Evolutionary conservation across 306 rosid species (phyloP), one percentile per base, ranked within the genome.

Genomic region (Trichosanthes truncata): DNA sequence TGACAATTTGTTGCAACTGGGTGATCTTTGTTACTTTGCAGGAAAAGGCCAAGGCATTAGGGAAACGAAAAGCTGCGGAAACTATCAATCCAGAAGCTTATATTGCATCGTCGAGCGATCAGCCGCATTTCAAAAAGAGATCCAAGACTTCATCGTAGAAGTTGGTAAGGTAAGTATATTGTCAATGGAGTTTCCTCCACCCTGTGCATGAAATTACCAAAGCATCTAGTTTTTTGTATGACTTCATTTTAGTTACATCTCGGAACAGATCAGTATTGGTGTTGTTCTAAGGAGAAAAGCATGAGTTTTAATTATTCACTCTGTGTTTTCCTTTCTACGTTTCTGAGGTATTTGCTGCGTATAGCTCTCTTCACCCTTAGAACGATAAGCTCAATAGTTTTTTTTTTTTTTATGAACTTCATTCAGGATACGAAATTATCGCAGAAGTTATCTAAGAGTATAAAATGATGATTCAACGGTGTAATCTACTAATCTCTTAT

Each of bases 11-110:
- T 51, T 48, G 41, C 52, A 71, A 81, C 7, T 26, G 63, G 25
- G 56, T 29, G 25, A 35, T 77, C 77, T 59, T n/a, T 80, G 18
- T 73, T 81, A 9, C 3, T 77, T 46, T 35, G 71, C 90, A 95
- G 97, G 72, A 88, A 87, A 95, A 91, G 77, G 78, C 93, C 0
- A 87, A 86, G 88, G 90, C 85, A 85, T 85, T 83, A 13, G 96
- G 88, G 72, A 88, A 85, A 79, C 83, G 87, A 59, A 95, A 89
- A 79, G 41, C 85, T 21, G 88, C 51, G 21, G 97, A 89, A 79
- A 88, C 82, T 49, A 78, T 92, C 75, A 78, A 87, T 81, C 87
- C 93, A 0, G 95, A 90, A 80, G 80, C 83, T 10, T 95, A 91
- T 78, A 74, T 92, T 43, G 86, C 90, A 9, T 84, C 84, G 62